Percentiles rank a stretch among this genome's conserved stretches.
Evolutionary conservation across 768 basidiomycete species (phyloP).

Genomic region (Phlebiopsis gigantea): DNA sequence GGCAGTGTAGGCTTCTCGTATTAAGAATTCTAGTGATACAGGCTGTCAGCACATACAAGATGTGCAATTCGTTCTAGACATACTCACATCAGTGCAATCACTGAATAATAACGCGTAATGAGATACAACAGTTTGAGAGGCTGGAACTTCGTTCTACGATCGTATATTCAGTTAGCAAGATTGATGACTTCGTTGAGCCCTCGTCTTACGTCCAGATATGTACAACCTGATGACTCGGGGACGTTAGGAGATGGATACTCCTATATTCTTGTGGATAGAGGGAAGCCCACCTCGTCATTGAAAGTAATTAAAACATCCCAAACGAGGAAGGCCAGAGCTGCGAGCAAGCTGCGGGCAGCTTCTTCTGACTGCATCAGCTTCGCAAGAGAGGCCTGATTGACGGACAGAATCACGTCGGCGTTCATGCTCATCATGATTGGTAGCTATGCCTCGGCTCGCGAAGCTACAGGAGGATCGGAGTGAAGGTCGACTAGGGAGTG

Average conservation of each 20-base stretch:
- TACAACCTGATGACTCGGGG: neutral
- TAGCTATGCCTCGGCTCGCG: neutral
- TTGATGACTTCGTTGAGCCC: neutral
- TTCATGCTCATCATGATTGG: neutral
- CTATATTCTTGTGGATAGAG: neutral
- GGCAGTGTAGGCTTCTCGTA: constrained; percentile 6
- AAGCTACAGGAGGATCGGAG: neutral
- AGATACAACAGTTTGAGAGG: constrained; percentile 11
- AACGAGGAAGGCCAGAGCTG: constrained; percentile 12
- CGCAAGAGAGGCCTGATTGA: constrained; percentile 4
- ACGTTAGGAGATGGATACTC: neutral
- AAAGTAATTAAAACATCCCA: constrained; percentile 12
- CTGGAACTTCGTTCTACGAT: constrained; percentile 9
- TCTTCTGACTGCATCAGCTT: constrained; percentile 9
- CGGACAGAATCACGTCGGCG: neutral
- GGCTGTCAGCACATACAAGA: neutral
- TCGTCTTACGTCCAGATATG: neutral
- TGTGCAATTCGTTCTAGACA: neutral
- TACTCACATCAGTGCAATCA: constrained; percentile 13
- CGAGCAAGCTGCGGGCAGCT: constrained; percentile 4
- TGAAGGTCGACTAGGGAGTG: neutral
- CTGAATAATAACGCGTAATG: constrained; percentile 14
- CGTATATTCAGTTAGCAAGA: neutral
- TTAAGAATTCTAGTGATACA: constrained; percentile 6
- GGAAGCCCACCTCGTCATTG: constrained; percentile 12